phyloP scores from a whole-genome alignment of 2,329 filamentous ascomycete species.

The Pseudogymnoascus sp. region DNA sequence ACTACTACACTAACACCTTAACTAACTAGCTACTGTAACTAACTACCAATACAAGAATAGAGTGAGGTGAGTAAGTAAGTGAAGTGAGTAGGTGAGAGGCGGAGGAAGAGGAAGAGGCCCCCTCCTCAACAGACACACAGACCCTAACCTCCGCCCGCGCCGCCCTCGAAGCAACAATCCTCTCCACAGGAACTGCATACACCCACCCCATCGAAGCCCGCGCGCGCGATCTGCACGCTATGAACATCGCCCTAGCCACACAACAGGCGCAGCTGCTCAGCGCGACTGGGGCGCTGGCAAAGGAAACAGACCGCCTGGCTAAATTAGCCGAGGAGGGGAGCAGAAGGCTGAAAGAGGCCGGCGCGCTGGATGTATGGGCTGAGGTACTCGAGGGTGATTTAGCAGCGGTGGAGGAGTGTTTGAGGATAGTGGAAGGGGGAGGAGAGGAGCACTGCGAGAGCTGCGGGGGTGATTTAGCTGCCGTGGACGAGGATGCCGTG shows the following conservation, averaged over 20 bases:
- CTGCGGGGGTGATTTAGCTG: conserved; percentile 8
- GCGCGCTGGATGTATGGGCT: conserved; percentile 81
- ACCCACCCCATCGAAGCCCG: conserved; percentile 63
- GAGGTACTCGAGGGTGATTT: conserved; percentile 70
- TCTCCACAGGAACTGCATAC: conserved; percentile 57
- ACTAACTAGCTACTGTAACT: too few species aligned
- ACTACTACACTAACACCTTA: too few species aligned
- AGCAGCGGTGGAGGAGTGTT: conserved; percentile 56
- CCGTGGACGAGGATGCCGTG: conserved; percentile 10
- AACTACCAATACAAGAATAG: background rate
- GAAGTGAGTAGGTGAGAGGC: background rate
- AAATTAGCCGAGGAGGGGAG: conserved; percentile 57
- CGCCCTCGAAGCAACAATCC: conserved; percentile 49
- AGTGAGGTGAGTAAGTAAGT: background rate
- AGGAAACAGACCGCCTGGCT: conserved; percentile 59
- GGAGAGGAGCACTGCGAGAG: background rate
- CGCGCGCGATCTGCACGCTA: conserved; percentile 62
- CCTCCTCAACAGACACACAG: conserved; percentile 24
- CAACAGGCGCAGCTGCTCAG: conserved; percentile 62
- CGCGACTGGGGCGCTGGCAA: conserved; percentile 52
- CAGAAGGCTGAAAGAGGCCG: conserved; percentile 66
- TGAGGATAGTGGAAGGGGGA: conserved; percentile 43
- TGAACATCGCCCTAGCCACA: conserved; percentile 55
- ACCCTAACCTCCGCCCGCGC: conserved; percentile 49
- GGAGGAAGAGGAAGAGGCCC: background rate